Evolutionary conservation across 2,329 filamentous ascomycete genomes (phyloP).

Genomic region (Teratosphaeriaceae sp.): DNA sequence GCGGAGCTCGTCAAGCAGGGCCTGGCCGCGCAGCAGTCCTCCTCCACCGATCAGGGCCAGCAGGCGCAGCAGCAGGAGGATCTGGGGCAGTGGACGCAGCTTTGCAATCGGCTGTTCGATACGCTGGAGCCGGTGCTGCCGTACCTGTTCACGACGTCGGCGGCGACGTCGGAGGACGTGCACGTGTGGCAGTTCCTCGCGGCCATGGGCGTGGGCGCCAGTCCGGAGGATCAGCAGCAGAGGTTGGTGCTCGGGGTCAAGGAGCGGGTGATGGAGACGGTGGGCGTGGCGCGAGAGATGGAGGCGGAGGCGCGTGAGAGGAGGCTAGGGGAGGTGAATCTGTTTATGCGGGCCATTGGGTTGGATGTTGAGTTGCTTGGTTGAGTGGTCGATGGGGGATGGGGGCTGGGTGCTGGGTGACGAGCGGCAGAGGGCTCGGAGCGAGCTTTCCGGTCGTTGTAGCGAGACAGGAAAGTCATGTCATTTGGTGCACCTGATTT

Average conservation of each 20-base stretch:
- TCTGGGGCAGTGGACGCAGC: slow-evolving; percentile 74
- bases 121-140: slow-evolving; percentile 75
- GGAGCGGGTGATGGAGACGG: slow-evolving; percentile 95
- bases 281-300: slow-evolving; percentile 79
- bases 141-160: slow-evolving; percentile 82
- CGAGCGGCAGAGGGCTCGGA: too few species aligned
- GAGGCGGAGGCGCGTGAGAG: slow-evolving; percentile 74
- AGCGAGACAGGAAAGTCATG: too few species aligned
- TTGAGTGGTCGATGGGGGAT: slow-evolving; percentile 29
- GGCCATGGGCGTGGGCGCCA: slow-evolving; percentile 87
- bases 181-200: slow-evolving; percentile 98
- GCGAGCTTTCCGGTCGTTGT: too few species aligned
- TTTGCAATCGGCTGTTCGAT: slow-evolving; percentile 85
- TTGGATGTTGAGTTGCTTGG: slow-evolving; percentile 79
- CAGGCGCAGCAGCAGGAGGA: slow-evolving; percentile 39
- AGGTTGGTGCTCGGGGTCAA: slow-evolving; percentile 91
- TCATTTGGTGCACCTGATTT: too few species aligned
- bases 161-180: slow-evolving; percentile 63
- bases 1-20: slow-evolving; percentile 90
- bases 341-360: slow-evolving; percentile 99
- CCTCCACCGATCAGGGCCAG: slow-evolving; percentile 17
- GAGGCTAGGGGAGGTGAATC: slow-evolving; percentile 84
- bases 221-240: slow-evolving; percentile 91
- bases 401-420: not conserved
- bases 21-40: slow-evolving; percentile 23